Conservation (phyloP, 768 basidiomycete genomes). For the Leccinum sublutescens region DNA sequence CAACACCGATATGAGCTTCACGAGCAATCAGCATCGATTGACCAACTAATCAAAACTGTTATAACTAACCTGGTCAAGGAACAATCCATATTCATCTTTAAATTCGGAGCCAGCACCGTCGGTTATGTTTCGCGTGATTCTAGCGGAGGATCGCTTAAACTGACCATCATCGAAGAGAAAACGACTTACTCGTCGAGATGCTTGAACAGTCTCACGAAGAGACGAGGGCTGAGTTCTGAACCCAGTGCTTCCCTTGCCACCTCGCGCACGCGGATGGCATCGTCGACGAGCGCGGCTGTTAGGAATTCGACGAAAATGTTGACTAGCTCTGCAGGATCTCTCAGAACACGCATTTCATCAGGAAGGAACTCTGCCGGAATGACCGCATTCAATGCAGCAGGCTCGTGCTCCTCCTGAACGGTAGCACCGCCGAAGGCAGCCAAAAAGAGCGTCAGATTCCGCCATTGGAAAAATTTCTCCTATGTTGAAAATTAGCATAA, state of each 20-base stretch:
- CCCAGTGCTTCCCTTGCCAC: constrained; percentile 79
- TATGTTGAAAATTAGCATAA: constrained; percentile 28
- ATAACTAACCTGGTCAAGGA: constrained; percentile 68
- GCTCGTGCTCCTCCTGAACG: constrained; percentile 50
- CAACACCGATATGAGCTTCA: constrained; percentile 70
- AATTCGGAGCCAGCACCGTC: constrained; percentile 44
- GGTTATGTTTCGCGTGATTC: constrained; percentile 53
- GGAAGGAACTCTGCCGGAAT: constrained; percentile 62
- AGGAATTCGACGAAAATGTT: constrained; percentile 65
- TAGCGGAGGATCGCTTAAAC: constrained; percentile 21
- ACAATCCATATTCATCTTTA: constrained; percentile 40
- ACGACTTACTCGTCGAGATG: constrained; percentile 69
- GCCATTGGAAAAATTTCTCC: constrained; percentile 82
- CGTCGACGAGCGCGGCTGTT: constrained; percentile 65
- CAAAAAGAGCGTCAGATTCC: constrained; percentile 77
- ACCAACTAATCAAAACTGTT: background rate
- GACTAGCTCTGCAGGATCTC: constrained; percentile 57
- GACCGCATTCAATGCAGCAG: constrained; percentile 48
- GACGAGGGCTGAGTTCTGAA: constrained; percentile 66
- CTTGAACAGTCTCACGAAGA: constrained; percentile 66
- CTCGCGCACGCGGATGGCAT: constrained; percentile 69
- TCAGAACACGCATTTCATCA: constrained; percentile 65
- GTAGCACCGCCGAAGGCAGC: constrained; percentile 72
- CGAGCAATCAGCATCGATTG: constrained; percentile 14
- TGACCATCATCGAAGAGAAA: background rate